These are phyloP conservation scores for Fermentozyma sake DNA, from an alignment of 1,139 yeast species.

Conservation along the genomic window DNA sequence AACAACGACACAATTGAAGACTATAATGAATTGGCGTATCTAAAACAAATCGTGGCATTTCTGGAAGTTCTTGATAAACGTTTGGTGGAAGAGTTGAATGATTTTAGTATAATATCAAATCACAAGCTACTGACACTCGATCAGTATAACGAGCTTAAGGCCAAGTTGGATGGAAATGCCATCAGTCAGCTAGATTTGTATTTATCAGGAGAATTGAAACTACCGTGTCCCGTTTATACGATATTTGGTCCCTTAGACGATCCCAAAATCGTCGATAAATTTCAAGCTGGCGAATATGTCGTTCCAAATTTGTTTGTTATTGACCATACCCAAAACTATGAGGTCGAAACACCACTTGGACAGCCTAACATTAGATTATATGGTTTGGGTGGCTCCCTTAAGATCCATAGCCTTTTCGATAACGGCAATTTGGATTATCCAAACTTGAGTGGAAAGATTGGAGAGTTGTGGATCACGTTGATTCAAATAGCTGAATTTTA, in stretches of 20 bases:
- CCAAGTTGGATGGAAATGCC: constrained; percentile 17
- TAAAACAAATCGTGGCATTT: constrained; percentile 66
- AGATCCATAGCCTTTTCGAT: constrained; percentile 65
- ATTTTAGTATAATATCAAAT: constrained; percentile 32
- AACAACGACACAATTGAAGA: constrained; percentile 50
- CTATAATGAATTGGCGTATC: constrained; percentile 49
- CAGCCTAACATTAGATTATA: constrained; percentile 48
- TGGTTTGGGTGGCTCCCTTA: constrained; percentile 71
- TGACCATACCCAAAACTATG: constrained; percentile 51
- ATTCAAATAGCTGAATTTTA: constrained; percentile 62
- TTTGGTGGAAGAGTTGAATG: constrained; percentile 42
- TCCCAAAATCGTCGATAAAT: constrained; percentile 57
- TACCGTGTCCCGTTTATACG: constrained; percentile 69
- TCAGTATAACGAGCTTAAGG: constrained; percentile 4
- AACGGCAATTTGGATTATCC: constrained; percentile 43
- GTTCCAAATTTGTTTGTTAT: constrained; percentile 58
- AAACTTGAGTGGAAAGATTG: constrained; percentile 52
- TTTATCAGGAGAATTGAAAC: constrained; percentile 38
- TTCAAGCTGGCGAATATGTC: constrained; percentile 47
- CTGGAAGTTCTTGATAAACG: constrained; percentile 54
- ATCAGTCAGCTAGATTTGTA: constrained; percentile 55
- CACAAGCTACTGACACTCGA: constrained; percentile 1
- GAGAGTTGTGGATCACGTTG: constrained; percentile 72
- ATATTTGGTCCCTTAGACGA: constrained; percentile 77
- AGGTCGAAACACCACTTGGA: constrained; percentile 31